phyloP scores from a whole-genome alignment of 176 grass and related monocot species.

The Leersia perrieri region DNA sequence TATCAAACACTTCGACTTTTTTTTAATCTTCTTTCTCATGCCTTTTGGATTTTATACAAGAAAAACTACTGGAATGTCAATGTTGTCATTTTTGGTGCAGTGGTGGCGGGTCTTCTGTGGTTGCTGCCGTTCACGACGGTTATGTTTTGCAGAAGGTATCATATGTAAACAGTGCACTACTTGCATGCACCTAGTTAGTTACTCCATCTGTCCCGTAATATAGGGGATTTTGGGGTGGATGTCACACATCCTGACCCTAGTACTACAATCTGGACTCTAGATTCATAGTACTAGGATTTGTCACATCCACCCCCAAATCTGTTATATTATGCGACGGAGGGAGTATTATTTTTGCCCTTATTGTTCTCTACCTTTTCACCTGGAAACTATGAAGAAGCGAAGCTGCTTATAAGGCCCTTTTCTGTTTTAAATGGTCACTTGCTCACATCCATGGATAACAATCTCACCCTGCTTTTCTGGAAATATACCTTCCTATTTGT shows the following conservation, averaged over 20 bases:
- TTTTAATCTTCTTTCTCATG: slow-evolving; percentile 4
- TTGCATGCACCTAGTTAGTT: slow-evolving; percentile 4
- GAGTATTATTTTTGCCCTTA: background rate
- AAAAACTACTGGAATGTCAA: slow-evolving; percentile 25
- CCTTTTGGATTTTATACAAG: slow-evolving; percentile 1
- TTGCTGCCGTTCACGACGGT: slow-evolving; percentile 94
- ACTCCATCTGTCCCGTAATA: too few relatives aligned
- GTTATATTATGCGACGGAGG: too few relatives aligned
- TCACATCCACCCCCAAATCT: too few relatives aligned
- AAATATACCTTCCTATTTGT: background rate
- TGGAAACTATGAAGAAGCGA: slow-evolving; percentile 1
- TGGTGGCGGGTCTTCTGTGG: slow-evolving; percentile 88
- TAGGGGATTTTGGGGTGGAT: too few relatives aligned
- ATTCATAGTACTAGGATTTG: too few relatives aligned
- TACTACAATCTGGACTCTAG: too few relatives aligned
- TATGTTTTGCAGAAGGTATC: slow-evolving; percentile 96
- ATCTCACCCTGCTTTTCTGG: background rate
- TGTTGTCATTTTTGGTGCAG: slow-evolving; percentile 53
- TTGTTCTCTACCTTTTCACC: background rate
- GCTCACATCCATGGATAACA: background rate
- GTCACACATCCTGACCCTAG: too few relatives aligned
- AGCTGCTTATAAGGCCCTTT: background rate
- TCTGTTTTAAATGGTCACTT: background rate
- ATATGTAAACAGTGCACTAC: background rate
- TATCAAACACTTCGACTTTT: background rate